Percentiles rank a stretch among this genome's conserved stretches.
Evolutionary conservation across 345 rosid species (phyloP).

Genomic region (Aethionema arabicum): DNA sequence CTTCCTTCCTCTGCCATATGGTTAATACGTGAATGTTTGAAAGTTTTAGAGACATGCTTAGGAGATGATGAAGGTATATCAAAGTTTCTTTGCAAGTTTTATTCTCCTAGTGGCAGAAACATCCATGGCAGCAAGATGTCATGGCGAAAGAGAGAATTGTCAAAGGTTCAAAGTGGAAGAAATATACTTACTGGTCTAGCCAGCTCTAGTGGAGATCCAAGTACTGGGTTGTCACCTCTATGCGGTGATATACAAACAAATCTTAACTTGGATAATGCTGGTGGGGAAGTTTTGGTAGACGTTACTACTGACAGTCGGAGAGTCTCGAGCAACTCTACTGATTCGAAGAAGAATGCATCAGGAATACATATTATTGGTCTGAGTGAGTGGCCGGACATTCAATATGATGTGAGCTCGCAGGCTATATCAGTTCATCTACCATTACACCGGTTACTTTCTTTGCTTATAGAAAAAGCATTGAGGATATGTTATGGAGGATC

Average conservation of each 20-base stretch:
- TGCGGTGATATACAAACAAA: constrained; percentile 35
- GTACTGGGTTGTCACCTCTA: constrained; percentile 36
- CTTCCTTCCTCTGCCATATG: constrained; percentile 63
- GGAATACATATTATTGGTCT: constrained; percentile 47
- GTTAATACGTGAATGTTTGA: constrained; percentile 69
- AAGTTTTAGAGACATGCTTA: constrained; percentile 66
- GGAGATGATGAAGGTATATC: constrained; percentile 55
- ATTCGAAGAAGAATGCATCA: constrained; percentile 39
- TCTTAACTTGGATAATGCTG: constrained; percentile 44
- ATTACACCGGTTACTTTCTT: constrained; percentile 71
- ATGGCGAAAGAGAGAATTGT: constrained; percentile 55
- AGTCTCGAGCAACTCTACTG: constrained; percentile 34
- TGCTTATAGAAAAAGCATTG: constrained; percentile 72
- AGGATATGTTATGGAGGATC: constrained; percentile 63
- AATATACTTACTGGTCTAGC: constrained; percentile 51
- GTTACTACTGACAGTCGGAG: constrained; percentile 35
- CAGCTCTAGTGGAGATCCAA: constrained; percentile 50
- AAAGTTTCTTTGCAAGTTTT: constrained; percentile 36
- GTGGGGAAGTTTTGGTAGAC: constrained; percentile 36
- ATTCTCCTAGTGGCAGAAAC: constrained; percentile 41
- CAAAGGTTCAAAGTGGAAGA: constrained; percentile 56
- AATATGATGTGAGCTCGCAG: constrained; percentile 75
- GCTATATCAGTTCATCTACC: constrained; percentile 83
- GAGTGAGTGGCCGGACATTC: constrained; percentile 68
- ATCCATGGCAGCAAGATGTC: constrained; percentile 44